Percentiles rank a stretch among this genome's conserved stretches.
These are phyloP conservation scores for Cyberlindnera bimundalis DNA, from an alignment of 805 yeast species.

Conservation along the genomic window DNA sequence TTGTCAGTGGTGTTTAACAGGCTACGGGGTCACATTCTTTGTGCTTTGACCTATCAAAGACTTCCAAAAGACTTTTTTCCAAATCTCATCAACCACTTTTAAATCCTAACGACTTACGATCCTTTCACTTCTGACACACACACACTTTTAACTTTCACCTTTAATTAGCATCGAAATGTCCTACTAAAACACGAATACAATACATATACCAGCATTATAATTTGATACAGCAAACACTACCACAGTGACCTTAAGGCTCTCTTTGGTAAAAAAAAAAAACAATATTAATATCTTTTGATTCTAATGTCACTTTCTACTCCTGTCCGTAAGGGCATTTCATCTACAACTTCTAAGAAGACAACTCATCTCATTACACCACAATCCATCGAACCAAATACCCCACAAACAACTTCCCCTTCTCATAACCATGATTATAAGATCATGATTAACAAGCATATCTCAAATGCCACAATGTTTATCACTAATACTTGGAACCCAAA, in stretches of 20 bases:
- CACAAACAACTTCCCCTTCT: neutral
- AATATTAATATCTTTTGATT: neutral
- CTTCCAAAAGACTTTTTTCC: too few species aligned
- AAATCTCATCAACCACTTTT: too few species aligned
- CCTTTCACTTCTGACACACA: too few species aligned
- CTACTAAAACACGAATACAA: too few species aligned
- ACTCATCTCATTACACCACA: constrained; percentile 15
- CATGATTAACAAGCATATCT: constrained; percentile 14
- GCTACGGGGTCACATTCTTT: too few species aligned
- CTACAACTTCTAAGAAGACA: constrained; percentile 18
- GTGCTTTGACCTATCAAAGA: too few species aligned
- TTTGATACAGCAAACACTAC: neutral
- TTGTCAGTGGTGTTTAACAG: too few species aligned
- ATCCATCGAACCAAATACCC: constrained; percentile 1
- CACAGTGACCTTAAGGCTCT: neutral
- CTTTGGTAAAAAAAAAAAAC: too few species aligned
- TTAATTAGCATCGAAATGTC: too few species aligned
- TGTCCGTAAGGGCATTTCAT: neutral
- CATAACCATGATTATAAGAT: constrained; percentile 2
- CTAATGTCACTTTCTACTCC: neutral
- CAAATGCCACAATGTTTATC: constrained; percentile 16
- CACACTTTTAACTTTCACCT: too few species aligned
- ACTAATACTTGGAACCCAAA: constrained; percentile 18
- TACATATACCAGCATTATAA: too few species aligned
- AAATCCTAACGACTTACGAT: too few species aligned